Evolutionary conservation across 2,329 filamentous ascomycete species (phyloP).

Genomic region (Colletotrichum sansevieriae): DNA sequence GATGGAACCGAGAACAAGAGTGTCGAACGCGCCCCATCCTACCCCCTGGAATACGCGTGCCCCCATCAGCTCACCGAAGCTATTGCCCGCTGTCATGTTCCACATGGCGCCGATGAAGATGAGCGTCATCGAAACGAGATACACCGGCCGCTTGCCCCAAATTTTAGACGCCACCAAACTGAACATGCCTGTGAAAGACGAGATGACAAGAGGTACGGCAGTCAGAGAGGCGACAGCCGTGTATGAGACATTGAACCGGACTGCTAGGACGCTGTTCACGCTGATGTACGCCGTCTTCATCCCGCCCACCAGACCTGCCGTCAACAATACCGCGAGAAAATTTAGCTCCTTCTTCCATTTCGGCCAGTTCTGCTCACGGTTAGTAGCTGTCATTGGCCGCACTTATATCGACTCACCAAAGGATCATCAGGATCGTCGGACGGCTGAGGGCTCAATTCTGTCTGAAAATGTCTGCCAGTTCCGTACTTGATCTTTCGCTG

Average conservation of each 20-base stretch:
- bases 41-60: conserved; percentile 68
- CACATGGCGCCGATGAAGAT: conserved; percentile 64
- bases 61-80: conserved; percentile 62
- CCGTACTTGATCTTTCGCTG: conserved; percentile 61
- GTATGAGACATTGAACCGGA: conserved; percentile 59
- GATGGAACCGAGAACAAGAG: conserved; percentile 64
- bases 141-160: conserved; percentile 67
- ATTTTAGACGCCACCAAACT: conserved; percentile 59
- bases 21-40: conserved; percentile 71
- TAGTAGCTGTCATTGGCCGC: not conserved
- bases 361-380: conserved; percentile 64
- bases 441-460: conserved; percentile 67
- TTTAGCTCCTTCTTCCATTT: conserved; percentile 66
- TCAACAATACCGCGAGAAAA: conserved; percentile 60
- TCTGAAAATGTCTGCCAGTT: conserved; percentile 55
- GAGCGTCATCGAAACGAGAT: conserved; percentile 59
- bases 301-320: conserved; percentile 61
- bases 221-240: conserved; percentile 63
- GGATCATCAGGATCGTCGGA: conserved; percentile 68
- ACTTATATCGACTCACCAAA: conserved; percentile 55
- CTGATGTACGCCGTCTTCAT: conserved; percentile 68
- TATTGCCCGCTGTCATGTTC: conserved; percentile 59
- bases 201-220: conserved; percentile 65
- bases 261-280: conserved; percentile 60
- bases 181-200: conserved; percentile 59